Evolutionary conservation across 1,284 basidiomycete genomes (phyloP), one percentile per base, ranked within the genome.

Genomic region (Naganishia albida): DNA sequence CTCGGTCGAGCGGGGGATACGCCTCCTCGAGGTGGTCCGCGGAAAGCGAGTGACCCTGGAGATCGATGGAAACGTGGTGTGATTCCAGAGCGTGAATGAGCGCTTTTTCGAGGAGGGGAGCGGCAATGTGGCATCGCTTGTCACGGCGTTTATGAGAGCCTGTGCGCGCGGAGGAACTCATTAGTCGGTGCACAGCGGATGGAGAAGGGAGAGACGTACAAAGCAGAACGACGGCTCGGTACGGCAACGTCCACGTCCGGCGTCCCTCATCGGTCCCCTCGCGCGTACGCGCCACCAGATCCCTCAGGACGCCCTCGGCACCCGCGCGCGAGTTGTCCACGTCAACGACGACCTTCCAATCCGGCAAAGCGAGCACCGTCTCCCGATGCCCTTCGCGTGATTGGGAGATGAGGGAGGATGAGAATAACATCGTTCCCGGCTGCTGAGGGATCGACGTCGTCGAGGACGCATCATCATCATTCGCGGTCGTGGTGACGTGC

Each of bases 131-230:
- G 78, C 93, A 97, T 63, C 91, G 85, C 75, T 92, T 93, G 79
- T 96, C 93, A 59, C 93, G 83, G 71, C 85, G 85, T 80, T 92
- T 93, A 79, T 96, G 93, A 1, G 92, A 94, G 77, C 92, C 91
- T 94, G 67, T n/a, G n/a, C n/a, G n/a, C n/a, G n/a, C 40, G 50
- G 2, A n/a, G 34, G 49, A n/a, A n/a, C n/a, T n/a, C n/a, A n/a
- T 20, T 49, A 62, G 55, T 20, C 67, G 67, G n/a, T n/a, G n/a
- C 65, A 57, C 52, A 15, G 28, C 25, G 10, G 7, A 23, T 54
- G 23, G 6, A 15, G n/a, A 8, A 39, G 43, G n/a, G 50, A 39
- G 28, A 25, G 52, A 82, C 86, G 81, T 74, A 91, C 93, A 96
- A 25, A 96, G 81, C 34, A 94, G 51, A 83, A 87, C 78, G 85